Conservation (phyloP, 2,329 filamentous ascomycete species). For the Exophiala xenobiotica region DNA sequence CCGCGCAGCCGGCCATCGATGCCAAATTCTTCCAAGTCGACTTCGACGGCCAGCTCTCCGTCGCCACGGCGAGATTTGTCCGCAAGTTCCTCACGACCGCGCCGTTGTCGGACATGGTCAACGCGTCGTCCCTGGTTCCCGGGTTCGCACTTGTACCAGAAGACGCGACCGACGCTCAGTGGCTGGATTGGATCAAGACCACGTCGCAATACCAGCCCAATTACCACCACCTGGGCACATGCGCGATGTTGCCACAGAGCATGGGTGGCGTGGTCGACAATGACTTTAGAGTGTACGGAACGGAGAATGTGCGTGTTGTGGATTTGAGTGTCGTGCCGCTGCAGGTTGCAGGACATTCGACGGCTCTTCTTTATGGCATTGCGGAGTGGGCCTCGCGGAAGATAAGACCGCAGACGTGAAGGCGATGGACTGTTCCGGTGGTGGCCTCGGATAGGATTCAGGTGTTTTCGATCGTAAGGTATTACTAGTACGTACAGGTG, state of each 20-base stretch:
- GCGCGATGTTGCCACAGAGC: conserved; percentile 45
- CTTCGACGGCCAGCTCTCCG: neutral
- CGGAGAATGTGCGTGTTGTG: conserved; percentile 33
- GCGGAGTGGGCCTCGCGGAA: no score
- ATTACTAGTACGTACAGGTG: no score
- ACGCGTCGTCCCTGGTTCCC: neutral
- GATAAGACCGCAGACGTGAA: no score
- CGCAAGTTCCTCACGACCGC: neutral
- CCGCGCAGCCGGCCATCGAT: neutral
- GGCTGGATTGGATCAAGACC: neutral
- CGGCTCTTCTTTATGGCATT: no score
- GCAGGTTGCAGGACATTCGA: neutral
- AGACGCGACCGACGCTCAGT: neutral
- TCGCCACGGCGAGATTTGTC: neutral
- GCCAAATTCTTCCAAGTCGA: neutral
- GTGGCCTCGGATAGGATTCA: no score
- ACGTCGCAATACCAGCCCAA: neutral
- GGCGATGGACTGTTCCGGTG: no score
- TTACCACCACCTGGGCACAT: conserved; percentile 32
- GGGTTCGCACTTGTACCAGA: no score
- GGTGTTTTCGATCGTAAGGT: no score
- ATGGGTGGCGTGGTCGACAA: conserved; percentile 44
- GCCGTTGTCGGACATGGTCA: neutral
- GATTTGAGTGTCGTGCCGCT: conserved; percentile 36
- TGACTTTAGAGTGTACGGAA: conserved; percentile 44